Evolutionary conservation across 176 grass and related monocot species (phyloP).

Genomic region (Oryza meridionalis): DNA sequence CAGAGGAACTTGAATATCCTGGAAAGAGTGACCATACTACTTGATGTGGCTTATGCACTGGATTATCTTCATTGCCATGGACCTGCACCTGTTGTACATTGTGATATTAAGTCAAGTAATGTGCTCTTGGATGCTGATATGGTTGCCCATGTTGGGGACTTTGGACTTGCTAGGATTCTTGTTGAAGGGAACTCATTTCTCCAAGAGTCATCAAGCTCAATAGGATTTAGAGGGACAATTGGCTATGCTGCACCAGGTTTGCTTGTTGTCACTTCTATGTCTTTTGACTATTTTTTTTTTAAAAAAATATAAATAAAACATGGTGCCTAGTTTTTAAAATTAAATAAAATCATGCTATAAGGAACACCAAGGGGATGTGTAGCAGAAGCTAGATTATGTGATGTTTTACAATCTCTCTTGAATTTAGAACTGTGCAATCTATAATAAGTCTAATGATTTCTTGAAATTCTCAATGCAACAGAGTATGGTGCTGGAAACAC

Average conservation of each 20-base stretch:
- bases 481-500: slow-evolving; percentile 35
- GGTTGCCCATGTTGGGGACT: background rate
- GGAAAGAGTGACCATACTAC: slow-evolving; percentile 22
- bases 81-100: slow-evolving; percentile 25
- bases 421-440: too few species aligned
- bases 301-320: too few species aligned
- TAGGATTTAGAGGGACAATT: slow-evolving; percentile 33
- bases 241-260: slow-evolving; percentile 36
- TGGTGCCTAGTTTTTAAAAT: too few species aligned
- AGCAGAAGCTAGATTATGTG: too few species aligned
- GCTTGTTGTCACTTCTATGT: too few species aligned
- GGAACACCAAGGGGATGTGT: too few species aligned
- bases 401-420: too few species aligned
- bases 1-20: background rate
- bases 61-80: slow-evolving; percentile 44
- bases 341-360: too few species aligned
- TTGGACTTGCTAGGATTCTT: slow-evolving; percentile 27
- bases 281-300: too few species aligned
- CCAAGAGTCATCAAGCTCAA: background rate
- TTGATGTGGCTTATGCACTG: slow-evolving; percentile 46
- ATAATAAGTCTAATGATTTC: too few species aligned
- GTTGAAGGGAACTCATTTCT: background rate
- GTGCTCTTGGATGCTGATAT: slow-evolving; percentile 33
- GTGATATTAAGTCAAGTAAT: slow-evolving; percentile 37
- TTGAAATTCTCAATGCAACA: too few species aligned